Conservation (phyloP, 306 rosid genomes). For the Dalbergia cultrata region DNA sequence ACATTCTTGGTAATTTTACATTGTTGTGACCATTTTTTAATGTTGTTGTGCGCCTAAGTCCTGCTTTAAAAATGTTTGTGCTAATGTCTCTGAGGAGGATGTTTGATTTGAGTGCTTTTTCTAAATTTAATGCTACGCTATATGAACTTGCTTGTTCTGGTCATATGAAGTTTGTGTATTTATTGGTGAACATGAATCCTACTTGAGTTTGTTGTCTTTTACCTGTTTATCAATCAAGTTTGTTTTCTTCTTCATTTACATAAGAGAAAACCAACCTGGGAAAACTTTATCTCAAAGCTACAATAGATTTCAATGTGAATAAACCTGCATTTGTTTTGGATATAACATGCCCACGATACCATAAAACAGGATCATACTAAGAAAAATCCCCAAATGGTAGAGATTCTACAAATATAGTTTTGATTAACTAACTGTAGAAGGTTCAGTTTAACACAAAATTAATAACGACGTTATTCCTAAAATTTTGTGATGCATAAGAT, state of each 20-base stretch:
- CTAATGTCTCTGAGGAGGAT: too few species aligned
- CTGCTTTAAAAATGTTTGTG: too few species aligned
- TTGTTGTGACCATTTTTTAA: too few species aligned
- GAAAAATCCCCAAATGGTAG: conserved; percentile 33
- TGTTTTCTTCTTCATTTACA: conserved; percentile 62
- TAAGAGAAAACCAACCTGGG: conserved; percentile 80
- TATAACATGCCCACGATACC: conserved; percentile 80
- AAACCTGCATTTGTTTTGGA: conserved; percentile 82
- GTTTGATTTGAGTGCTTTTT: too few species aligned
- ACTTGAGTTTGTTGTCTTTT: background rate
- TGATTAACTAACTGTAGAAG: conserved; percentile 25
- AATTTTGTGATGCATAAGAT: conserved; percentile 38
- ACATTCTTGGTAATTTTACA: too few species aligned
- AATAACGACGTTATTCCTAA: conserved; percentile 12
- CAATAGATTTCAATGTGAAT: conserved; percentile 70
- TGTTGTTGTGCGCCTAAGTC: too few species aligned
- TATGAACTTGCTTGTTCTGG: background rate
- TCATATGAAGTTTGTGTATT: conserved; percentile 14
- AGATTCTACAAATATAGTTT: conserved; percentile 37
- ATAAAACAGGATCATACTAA: conserved; percentile 56
- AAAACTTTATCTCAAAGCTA: conserved; percentile 83
- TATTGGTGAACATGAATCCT: background rate
- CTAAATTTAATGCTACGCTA: too few species aligned
- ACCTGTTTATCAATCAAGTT: background rate
- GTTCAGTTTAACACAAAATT: conserved; percentile 33